A percentile compares a stretch with the other conserved stretches of the same genome.
phyloP scores from a whole-genome alignment of 768 basidiomycete genomes.

The Chalciporus piperatus region DNA sequence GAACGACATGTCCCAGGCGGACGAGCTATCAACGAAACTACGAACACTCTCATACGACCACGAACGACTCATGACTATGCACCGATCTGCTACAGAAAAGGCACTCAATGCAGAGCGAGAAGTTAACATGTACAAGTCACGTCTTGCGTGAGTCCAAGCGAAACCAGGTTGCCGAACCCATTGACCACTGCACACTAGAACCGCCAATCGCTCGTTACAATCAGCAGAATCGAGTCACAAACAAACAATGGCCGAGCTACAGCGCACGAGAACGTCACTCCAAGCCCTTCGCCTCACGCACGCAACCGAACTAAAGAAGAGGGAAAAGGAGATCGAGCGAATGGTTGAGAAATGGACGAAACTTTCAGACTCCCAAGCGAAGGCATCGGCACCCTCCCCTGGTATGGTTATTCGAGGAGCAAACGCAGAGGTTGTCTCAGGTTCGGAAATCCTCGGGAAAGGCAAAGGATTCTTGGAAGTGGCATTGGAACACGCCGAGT shows the following conservation, averaged over 20 bases:
- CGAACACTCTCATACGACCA: constrained; percentile 80
- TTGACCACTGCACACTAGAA: constrained; percentile 34
- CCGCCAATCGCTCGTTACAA: constrained; percentile 52
- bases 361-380: constrained; percentile 64
- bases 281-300: constrained; percentile 70
- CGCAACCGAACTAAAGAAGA: constrained; percentile 72
- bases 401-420: constrained; percentile 51
- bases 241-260: constrained; percentile 65
- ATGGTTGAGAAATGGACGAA: constrained; percentile 74
- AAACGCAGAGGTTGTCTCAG: constrained; percentile 48
- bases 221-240: constrained; percentile 65
- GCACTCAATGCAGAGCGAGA: constrained; percentile 79
- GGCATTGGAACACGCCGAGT: constrained; percentile 72
- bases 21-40: constrained; percentile 70
- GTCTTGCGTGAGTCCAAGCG: constrained; percentile 55
- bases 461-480: constrained; percentile 58
- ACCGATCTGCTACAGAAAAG: constrained; percentile 54
- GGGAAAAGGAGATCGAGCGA: constrained; percentile 76
- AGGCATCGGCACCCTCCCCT: constrained; percentile 45
- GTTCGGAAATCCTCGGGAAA: constrained; percentile 44
- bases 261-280: constrained; percentile 65
- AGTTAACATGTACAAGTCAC: constrained; percentile 67
- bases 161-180: background rate
- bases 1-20: constrained; percentile 78
- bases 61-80: constrained; percentile 68